phyloP scores from a whole-genome alignment of 2,329 filamentous ascomycete genomes.

The Colletotrichum phormii region DNA sequence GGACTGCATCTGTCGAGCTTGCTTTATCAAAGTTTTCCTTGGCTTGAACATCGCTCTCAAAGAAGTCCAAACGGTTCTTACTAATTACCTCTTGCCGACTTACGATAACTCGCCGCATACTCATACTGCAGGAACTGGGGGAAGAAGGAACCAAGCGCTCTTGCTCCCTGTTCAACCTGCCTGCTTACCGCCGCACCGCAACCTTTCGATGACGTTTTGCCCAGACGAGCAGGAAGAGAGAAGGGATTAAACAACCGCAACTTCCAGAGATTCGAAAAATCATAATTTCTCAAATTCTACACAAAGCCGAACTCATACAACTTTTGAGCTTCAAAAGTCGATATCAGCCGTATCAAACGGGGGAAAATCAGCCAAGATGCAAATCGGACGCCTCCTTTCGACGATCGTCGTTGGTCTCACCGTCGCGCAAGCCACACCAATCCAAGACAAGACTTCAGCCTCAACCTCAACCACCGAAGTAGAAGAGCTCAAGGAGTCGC shows the following conservation, averaged over 20 bases:
- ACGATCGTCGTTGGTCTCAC: slow-evolving; percentile 15
- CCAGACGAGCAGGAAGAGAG: not conserved
- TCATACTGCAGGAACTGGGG: slow-evolving; percentile 8
- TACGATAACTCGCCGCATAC: not conserved
- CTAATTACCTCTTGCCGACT: not conserved
- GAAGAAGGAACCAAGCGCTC: not conserved
- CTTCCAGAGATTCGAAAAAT: not conserved
- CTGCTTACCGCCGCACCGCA: not conserved
- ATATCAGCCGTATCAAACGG: not conserved
- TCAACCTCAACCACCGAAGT: not conserved
- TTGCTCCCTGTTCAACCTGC: not conserved
- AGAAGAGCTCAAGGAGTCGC: not conserved
- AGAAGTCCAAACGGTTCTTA: too few species aligned
- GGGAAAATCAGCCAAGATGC: slow-evolving; percentile 18
- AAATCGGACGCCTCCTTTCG: slow-evolving; percentile 11
- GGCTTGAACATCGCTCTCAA: too few species aligned
- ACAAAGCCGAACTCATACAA: too few species aligned
- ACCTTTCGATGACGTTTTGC: slow-evolving; percentile 27
- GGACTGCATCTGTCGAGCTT: not conserved
- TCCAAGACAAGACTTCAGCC: slow-evolving; percentile 12
- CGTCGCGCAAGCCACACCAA: slow-evolving; percentile 21
- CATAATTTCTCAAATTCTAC: not conserved
- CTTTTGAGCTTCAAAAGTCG: not conserved
- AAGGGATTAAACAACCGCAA: not conserved
- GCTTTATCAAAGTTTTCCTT: not conserved